Percentiles rank a stretch among this genome's conserved stretches.
Evolutionary conservation across 1,139 yeast species (phyloP).

Genomic region (Taiozyma sp.): DNA sequence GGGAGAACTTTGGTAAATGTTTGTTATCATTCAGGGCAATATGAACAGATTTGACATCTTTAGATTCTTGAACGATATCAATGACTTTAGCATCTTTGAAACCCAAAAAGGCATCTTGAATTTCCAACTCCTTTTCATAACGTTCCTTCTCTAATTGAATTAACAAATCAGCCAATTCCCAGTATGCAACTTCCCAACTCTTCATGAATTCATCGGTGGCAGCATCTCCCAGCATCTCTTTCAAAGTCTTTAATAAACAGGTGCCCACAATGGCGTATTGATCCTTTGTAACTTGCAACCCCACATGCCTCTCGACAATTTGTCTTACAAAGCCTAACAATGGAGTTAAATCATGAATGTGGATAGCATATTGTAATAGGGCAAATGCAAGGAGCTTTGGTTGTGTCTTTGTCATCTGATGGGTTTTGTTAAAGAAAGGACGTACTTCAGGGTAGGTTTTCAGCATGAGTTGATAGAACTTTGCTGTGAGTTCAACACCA

Average conservation of each 20-base stretch:
- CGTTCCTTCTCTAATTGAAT: conserved; percentile 49
- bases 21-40: conserved; percentile 41
- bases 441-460: conserved; percentile 47
- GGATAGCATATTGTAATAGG: conserved; percentile 55
- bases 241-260: conserved; percentile 49
- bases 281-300: conserved; percentile 55
- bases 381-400: conserved; percentile 65
- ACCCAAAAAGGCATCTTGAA: conserved; percentile 45
- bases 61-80: conserved; percentile 39
- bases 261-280: conserved; percentile 65
- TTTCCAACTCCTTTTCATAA: conserved; percentile 33
- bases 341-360: conserved; percentile 56
- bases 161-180: conserved; percentile 55
- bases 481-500: conserved; percentile 51
- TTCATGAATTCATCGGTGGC: conserved; percentile 53
- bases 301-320: conserved; percentile 64
- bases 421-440: conserved; percentile 54
- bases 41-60: conserved; percentile 47
- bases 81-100: conserved; percentile 49
- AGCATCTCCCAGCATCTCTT: conserved; percentile 49
- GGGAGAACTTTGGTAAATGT: conserved; percentile 31
- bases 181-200: conserved; percentile 70
- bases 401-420: conserved; percentile 53
- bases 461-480: conserved; percentile 55
- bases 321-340: conserved; percentile 52